A percentile compares a stretch with the other conserved stretches of the same genome.
Conservation (phyloP, 305 asterid species). For the Vinca major region DNA sequence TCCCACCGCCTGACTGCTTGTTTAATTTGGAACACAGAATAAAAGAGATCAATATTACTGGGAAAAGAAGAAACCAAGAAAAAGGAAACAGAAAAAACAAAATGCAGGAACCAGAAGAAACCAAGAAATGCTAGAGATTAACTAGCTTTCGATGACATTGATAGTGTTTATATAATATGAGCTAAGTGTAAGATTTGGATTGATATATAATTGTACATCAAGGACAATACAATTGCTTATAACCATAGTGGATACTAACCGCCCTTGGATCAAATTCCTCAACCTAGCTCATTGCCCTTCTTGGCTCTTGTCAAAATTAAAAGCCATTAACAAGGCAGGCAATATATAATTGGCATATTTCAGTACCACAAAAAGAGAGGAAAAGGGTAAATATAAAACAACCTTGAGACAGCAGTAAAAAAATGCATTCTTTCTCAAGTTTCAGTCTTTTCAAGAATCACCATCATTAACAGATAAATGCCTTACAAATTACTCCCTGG, state of each 20-base stretch:
- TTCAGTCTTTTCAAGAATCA: constrained; percentile 23
- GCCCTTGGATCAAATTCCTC: neutral
- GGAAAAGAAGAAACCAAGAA: neutral
- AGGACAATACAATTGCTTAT: too few species aligned
- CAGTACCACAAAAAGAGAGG: neutral
- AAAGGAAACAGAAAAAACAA: neutral
- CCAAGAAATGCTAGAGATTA: neutral
- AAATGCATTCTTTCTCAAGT: constrained; percentile 10
- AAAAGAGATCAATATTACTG: constrained; percentile 5
- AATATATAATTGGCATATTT: neutral
- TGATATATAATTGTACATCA: neutral
- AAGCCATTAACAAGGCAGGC: neutral
- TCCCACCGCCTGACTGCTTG: constrained; percentile 79
- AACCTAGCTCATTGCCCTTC: neutral
- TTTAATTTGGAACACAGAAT: constrained; percentile 14
- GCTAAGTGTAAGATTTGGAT: neutral
- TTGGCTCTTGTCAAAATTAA: neutral
- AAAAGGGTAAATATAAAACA: neutral
- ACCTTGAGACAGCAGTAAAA: neutral
- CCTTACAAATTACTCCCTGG: too few species aligned
- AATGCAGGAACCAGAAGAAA: neutral
- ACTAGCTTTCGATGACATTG: neutral
- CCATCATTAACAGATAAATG: too few species aligned
- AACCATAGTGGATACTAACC: too few species aligned
- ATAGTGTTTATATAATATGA: neutral